Conservation (phyloP, 2,329 filamentous ascomycete species). For the Aureobasidium pullulans region DNA sequence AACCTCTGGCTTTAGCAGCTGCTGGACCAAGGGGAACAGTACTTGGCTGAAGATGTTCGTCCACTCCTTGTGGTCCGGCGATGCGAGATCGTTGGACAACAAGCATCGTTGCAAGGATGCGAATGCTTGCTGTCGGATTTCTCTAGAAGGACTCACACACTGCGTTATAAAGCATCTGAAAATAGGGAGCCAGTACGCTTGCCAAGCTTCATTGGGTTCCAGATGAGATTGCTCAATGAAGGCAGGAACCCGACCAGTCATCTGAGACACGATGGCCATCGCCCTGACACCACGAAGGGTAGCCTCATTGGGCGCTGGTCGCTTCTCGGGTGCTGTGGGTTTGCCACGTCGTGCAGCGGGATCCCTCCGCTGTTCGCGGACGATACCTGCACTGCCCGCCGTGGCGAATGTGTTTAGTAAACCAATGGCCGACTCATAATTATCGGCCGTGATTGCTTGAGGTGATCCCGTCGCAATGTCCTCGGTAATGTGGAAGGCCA, state of each 20-base stretch:
- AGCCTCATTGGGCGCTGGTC: conserved; percentile 43
- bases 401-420: conserved; percentile 86
- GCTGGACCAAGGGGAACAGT: conserved; percentile 80
- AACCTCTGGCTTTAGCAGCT: conserved; percentile 86
- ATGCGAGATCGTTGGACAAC: conserved; percentile 74
- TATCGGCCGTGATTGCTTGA: conserved; percentile 87
- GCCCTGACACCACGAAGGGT: conserved; percentile 75
- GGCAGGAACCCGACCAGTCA: conserved; percentile 73
- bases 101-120: conserved; percentile 78
- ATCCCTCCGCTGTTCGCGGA: conserved; percentile 57
- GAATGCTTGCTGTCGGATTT: conserved; percentile 84
- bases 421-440: conserved; percentile 81
- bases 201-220: conserved; percentile 70
- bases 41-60: conserved; percentile 91
- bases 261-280: conserved; percentile 70
- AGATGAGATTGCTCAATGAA: conserved; percentile 91
- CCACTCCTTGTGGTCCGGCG: conserved; percentile 76
- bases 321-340: conserved; percentile 44
- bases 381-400: conserved; percentile 65
- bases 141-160: conserved; percentile 88
- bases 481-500: conserved; percentile 83
- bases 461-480: conserved; percentile 61
- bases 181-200: conserved; percentile 93
- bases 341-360: conserved; percentile 31
- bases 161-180: conserved; percentile 83